Conservation (phyloP, 208 protist genomes). For the Crithidia fasciculata region DNA sequence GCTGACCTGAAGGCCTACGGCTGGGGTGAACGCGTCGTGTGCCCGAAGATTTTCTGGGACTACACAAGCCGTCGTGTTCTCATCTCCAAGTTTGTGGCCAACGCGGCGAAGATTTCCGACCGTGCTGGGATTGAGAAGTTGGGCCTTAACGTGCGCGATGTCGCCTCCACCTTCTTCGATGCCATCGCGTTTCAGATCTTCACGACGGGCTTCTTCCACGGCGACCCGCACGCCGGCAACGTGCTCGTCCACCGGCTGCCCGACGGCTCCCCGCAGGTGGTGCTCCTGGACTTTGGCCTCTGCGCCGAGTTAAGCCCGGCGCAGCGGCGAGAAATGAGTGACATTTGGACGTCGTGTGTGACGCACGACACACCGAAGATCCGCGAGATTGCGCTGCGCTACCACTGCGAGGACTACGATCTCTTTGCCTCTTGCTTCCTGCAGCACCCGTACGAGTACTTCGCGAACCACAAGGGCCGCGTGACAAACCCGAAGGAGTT, state of each 20-base stretch:
- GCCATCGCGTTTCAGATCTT: conserved; percentile 95
- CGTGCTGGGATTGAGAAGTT: conserved; percentile 51
- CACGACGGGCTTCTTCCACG: conserved; percentile 94
- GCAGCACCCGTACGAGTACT: conserved; percentile 84
- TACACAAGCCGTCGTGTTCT: conserved; percentile 76
- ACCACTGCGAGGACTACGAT: conserved; percentile 75
- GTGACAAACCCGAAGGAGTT: conserved; percentile 45
- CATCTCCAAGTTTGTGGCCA: conserved; percentile 65
- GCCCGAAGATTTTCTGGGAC: conserved; percentile 61
- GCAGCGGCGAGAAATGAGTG: conserved; percentile 57
- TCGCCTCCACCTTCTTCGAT: conserved; percentile 79
- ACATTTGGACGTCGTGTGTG: conserved; percentile 80
- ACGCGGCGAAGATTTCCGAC: conserved; percentile 86
- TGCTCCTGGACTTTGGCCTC: conserved; percentile 96
- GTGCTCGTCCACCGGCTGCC: conserved; percentile 83
- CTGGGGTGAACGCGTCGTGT: conserved; percentile 77
- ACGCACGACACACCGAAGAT: conserved; percentile 71
- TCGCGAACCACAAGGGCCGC: conserved; percentile 33
- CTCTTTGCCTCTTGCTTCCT: conserved; percentile 89
- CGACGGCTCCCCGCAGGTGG: conserved; percentile 73
- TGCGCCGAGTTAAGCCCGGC: conserved; percentile 86
- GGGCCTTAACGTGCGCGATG: conserved; percentile 62
- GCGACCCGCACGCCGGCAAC: conserved; percentile 95
- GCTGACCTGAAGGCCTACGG: conserved; percentile 73
- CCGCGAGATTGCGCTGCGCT: conserved; percentile 46